Base-by-base conservation (phyloP, 441 rosid genomes). In the Populus hybrid region DNA sequence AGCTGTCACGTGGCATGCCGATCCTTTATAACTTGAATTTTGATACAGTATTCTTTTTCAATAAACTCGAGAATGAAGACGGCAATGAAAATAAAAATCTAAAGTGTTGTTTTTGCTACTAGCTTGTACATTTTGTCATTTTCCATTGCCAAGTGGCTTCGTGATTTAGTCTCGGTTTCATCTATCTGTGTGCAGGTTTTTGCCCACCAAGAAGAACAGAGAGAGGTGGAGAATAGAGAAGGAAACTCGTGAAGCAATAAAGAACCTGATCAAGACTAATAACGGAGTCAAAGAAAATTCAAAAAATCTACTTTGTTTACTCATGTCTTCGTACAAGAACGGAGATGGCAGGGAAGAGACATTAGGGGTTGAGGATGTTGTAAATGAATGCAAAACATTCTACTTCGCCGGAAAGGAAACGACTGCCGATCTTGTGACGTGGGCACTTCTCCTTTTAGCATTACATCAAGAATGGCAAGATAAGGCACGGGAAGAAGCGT, bases 391-490 rank as follows among this genome's bases (percentile, higher is more conserved):
- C 90, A 91, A 92, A 84, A 92, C 97, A 5, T 90, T 95, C 78
- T 95, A 92, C 81, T 89, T 94, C 74, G 92, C 92, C 3, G 97
- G 97, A 34, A 92, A 94, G 26, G 97, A 95, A 79, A 94, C 98
- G 24, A 85, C 90, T 0, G 97, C 88, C 36, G 83, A 88, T 34
- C 86, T 87, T 40, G 71, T 95, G 84, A 90, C 97, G 1, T 94
- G 95, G 94, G 88, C 88, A 0, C 84, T 95, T 74, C 71, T 92
- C 1, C 90, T 91, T 40, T 79, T 95, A 28, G 92, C 94, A 24
- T 70, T 81, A 80, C 87, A 95, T 81, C 97, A 85, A 68, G 95
- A 94, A 35, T 95, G 99, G 97, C 95, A 95, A 82, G 71, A 67
- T 38, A 91, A 88, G 79, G 94, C 92, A 18, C 84, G 93, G 30